Conservation (phyloP, 2,329 filamentous ascomycete species). For the Fusarium guadeloupense region DNA sequence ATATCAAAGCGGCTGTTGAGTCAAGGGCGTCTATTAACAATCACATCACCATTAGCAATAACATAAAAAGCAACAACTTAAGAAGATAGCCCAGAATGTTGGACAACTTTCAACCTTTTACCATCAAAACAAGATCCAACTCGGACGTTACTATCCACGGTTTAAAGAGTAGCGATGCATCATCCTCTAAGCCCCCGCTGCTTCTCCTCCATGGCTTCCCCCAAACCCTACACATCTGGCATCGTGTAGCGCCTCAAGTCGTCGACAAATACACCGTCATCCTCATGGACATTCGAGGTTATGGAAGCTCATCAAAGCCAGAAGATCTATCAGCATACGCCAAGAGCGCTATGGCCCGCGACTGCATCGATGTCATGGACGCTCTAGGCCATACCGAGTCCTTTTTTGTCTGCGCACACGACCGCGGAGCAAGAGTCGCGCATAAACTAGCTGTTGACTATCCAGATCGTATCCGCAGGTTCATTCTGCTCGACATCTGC, state of each 20-base stretch:
- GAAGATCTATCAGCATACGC: slow-evolving; percentile 49
- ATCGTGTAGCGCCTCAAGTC: slow-evolving; percentile 54
- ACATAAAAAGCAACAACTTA: not conserved
- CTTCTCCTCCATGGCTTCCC: slow-evolving; percentile 64
- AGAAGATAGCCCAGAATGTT: slow-evolving; percentile 52
- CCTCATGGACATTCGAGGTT: slow-evolving; percentile 60
- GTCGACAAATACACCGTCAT: slow-evolving; percentile 53
- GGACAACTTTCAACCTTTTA: slow-evolving; percentile 50
- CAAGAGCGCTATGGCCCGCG: slow-evolving; percentile 60
- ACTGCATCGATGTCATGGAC: slow-evolving; percentile 58
- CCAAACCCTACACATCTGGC: slow-evolving; percentile 63
- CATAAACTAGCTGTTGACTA: slow-evolving; percentile 64
- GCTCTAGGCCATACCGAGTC: slow-evolving; percentile 47
- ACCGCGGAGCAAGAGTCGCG: slow-evolving; percentile 64
- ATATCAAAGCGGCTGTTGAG: no score
- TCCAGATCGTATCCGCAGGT: slow-evolving; percentile 51
- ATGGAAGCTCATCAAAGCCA: slow-evolving; percentile 61
- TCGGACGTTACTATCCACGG: slow-evolving; percentile 56
- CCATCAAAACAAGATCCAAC: slow-evolving; percentile 49
- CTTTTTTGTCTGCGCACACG: slow-evolving; percentile 64
- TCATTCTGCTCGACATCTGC: slow-evolving; percentile 62
- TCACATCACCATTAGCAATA: not conserved
- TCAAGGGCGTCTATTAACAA: no score
- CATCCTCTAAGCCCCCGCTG: slow-evolving; percentile 51
- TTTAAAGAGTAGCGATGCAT: slow-evolving; percentile 47